A percentile compares a stretch with the other conserved stretches of the same genome.
These are phyloP conservation scores for Geotrichum histeridarum DNA, from an alignment of 1,139 yeast genomes.

Conservation along the genomic window DNA sequence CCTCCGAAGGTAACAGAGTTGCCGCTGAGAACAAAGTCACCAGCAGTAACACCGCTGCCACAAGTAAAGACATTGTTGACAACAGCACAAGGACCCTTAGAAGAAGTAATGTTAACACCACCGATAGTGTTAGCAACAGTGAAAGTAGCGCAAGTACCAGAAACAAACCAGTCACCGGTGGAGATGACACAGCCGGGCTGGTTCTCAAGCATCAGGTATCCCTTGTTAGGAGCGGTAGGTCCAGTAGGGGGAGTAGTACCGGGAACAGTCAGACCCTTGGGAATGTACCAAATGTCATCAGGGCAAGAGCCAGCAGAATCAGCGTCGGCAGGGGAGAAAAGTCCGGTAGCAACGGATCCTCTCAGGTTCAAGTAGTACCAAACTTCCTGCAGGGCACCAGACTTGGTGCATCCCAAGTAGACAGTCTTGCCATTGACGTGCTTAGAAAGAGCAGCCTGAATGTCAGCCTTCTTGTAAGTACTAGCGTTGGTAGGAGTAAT, in stretches of 20 bases:
- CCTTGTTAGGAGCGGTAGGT: constrained; percentile 29
- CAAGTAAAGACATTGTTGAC: constrained; percentile 38
- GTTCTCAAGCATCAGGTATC: constrained; percentile 50
- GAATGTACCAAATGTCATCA: constrained; percentile 55
- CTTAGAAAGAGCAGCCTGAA: constrained; percentile 55
- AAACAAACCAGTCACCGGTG: constrained; percentile 75
- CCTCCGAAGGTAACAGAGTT: constrained; percentile 57
- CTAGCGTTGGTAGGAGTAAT: constrained; percentile 57
- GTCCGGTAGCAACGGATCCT: constrained; percentile 66
- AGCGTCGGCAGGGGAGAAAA: constrained; percentile 61
- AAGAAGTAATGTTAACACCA: constrained; percentile 57
- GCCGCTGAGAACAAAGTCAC: constrained; percentile 31
- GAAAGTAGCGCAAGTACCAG: constrained; percentile 83
- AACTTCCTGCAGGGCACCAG: constrained; percentile 68
- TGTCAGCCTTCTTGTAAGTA: constrained; percentile 62
- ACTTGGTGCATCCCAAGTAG: constrained; percentile 65
- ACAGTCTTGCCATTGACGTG: constrained; percentile 33
- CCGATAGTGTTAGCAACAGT: constrained; percentile 54
- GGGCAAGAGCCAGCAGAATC: constrained; percentile 58
- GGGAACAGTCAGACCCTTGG: constrained; percentile 43
- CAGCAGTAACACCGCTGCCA: constrained; percentile 27
- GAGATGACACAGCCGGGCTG: constrained; percentile 73
- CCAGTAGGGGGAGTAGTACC: neutral
- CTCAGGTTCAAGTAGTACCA: constrained; percentile 82
- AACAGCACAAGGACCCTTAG: constrained; percentile 70